phyloP scores from a whole-genome alignment of 1,139 yeast genomes.

The Entelexis paramagnoliae region DNA sequence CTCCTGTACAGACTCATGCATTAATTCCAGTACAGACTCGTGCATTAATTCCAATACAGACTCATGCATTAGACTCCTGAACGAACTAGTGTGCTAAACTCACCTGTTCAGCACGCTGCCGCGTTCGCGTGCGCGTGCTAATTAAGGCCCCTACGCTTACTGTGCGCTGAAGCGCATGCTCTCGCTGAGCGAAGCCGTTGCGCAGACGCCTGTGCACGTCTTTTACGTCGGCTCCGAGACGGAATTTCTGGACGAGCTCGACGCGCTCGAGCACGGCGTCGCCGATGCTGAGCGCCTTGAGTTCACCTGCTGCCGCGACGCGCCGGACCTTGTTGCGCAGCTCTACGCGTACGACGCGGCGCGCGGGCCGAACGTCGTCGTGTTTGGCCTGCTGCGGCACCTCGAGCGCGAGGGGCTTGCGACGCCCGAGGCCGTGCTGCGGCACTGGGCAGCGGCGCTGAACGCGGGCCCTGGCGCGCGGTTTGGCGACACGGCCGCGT shows the following conservation, averaged over 20 bases:
- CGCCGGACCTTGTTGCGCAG: not conserved
- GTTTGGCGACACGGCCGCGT: slow-evolving; percentile 7
- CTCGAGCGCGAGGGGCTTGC: not conserved
- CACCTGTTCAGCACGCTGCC: no score
- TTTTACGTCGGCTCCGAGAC: slow-evolving; percentile 17
- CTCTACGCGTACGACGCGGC: slow-evolving; percentile 1
- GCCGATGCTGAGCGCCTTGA: slow-evolving; percentile 16
- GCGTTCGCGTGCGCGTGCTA: no score
- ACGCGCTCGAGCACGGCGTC: not conserved
- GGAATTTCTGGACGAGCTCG: slow-evolving; percentile 13
- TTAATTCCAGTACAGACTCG: no score
- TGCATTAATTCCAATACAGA: no score
- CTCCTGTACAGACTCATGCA: no score
- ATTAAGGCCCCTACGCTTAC: not conserved
- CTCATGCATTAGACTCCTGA: no score
- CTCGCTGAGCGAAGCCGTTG: slow-evolving; percentile 7
- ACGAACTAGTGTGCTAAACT: no score
- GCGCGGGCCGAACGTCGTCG: not conserved
- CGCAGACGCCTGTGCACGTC: slow-evolving; percentile 14
- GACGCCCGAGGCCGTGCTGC: slow-evolving; percentile 7
- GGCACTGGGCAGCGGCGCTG: slow-evolving; percentile 11
- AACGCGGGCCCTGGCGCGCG: slow-evolving; percentile 1
- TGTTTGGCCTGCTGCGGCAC: slow-evolving; percentile 14
- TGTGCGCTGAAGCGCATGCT: slow-evolving; percentile 5
- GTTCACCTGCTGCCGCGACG: slow-evolving; percentile 13